These are phyloP conservation scores for Gonapodya prolifera DNA, from an alignment of 192 early-diverging fungal genomes.

Conservation along the genomic window DNA sequence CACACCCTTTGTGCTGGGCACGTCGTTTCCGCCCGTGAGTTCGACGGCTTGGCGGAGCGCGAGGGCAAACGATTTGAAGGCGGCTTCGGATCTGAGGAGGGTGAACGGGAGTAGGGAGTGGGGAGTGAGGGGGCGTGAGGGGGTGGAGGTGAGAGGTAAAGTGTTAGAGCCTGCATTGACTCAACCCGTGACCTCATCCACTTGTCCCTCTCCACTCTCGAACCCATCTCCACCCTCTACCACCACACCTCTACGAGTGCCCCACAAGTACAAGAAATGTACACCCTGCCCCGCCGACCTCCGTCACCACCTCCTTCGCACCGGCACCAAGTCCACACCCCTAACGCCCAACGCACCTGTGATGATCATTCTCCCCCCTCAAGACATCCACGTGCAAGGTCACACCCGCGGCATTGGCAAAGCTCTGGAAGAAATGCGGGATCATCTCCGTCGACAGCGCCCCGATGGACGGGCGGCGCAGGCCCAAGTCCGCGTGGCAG, in stretches of 20 bases:
- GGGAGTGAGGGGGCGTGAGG: background rate
- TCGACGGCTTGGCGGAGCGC: slow-evolving; percentile 80
- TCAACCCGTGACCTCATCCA: no score
- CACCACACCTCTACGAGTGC: no score
- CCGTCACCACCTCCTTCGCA: no score
- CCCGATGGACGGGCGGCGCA: slow-evolving; percentile 88
- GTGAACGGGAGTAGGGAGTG: background rate
- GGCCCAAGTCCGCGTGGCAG: slow-evolving; percentile 65
- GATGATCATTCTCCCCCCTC: slow-evolving; percentile 94
- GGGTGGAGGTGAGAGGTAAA: background rate
- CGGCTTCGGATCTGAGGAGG: slow-evolving; percentile 68
- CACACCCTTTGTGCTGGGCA: slow-evolving; percentile 90
- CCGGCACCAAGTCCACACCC: no score
- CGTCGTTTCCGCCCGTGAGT: slow-evolving; percentile 69
- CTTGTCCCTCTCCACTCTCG: no score
- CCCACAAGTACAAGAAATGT: no score
- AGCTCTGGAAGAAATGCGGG: slow-evolving; percentile 87
- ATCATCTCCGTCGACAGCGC: slow-evolving; percentile 93
- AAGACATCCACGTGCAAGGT: slow-evolving; percentile 94
- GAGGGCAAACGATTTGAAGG: slow-evolving; percentile 97
- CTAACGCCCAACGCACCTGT: slow-evolving; percentile 56
- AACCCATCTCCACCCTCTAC: no score
- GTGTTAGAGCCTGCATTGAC: background rate
- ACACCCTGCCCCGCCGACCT: no score
- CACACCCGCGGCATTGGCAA: slow-evolving; percentile 81